A percentile compares a stretch with the other conserved stretches of the same genome.
Evolutionary conservation across 495 filamentous ascomycete species (phyloP).

Genomic region (Penicillium paxilli): DNA sequence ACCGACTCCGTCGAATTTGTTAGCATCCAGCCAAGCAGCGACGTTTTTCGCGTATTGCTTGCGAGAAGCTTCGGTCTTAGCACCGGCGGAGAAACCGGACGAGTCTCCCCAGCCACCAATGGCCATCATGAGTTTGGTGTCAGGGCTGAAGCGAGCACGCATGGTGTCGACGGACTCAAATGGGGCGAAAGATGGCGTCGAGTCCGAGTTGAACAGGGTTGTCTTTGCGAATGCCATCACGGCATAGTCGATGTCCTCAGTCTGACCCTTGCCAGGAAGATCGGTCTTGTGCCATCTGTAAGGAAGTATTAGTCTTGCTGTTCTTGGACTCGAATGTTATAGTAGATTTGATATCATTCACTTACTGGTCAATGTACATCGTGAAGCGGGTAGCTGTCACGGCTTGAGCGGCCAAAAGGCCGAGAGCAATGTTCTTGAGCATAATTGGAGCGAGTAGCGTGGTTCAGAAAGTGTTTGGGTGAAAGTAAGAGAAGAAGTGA

Average conservation of each 20-base stretch:
- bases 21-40: constrained; percentile 58
- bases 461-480: not conserved
- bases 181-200: constrained; percentile 49
- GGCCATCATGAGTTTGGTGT: constrained; percentile 66
- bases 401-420: constrained; percentile 34
- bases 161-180: constrained; percentile 59
- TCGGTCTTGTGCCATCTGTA: constrained; percentile 35
- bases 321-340: too few species aligned
- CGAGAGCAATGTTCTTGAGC: constrained; percentile 30
- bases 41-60: constrained; percentile 64
- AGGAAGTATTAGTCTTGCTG: not conserved
- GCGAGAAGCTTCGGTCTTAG: constrained; percentile 52
- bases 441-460: constrained; percentile 15
- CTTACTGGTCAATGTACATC: constrained; percentile 45
- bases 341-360: not conserved
- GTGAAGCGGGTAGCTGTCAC: constrained; percentile 31
- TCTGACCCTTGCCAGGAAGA: constrained; percentile 28
- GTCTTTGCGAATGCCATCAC: constrained; percentile 68
- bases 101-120: constrained; percentile 77
- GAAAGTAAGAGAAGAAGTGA: not conserved
- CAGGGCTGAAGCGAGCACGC: constrained; percentile 56
- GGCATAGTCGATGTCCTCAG: constrained; percentile 51
- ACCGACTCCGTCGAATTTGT: constrained; percentile 62
- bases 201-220: constrained; percentile 56
- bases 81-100: constrained; percentile 58